Conservation (phyloP, 495 filamentous ascomycete genomes). For the Trichoderma reesei region DNA sequence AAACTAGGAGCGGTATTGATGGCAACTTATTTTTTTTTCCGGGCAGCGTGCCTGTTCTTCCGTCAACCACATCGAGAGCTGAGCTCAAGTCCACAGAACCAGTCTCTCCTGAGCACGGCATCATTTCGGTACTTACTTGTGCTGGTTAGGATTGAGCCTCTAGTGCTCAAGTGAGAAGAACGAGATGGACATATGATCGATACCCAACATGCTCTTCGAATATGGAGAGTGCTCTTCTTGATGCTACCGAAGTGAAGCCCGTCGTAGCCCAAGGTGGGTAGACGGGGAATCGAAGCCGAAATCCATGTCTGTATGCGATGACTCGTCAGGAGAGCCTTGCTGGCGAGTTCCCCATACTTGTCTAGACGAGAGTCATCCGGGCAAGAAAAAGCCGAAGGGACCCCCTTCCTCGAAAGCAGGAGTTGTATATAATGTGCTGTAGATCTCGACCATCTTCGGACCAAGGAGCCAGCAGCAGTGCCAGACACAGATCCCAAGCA, state of each 20-base stretch:
- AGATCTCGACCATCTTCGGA: background rate
- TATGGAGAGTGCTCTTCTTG: background rate
- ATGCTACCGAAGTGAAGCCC: background rate
- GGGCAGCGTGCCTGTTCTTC: no score
- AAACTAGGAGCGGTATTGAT: background rate
- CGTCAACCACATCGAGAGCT: background rate
- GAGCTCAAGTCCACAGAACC: background rate
- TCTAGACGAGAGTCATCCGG: no score
- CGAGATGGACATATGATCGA: background rate
- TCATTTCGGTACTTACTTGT: background rate
- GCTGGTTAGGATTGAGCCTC: background rate
- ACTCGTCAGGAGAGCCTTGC: no score
- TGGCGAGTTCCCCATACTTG: no score
- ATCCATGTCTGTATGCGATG: no score
- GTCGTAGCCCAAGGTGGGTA: no score
- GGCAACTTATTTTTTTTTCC: no score
- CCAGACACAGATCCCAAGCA: background rate
- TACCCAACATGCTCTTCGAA: background rate
- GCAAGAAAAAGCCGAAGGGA: no score
- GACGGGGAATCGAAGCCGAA: no score
- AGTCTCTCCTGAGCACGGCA: background rate
- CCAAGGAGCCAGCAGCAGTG: background rate
- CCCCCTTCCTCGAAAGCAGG: background rate
- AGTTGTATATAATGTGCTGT: background rate
- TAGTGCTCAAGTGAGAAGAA: constrained; percentile 2